These are phyloP conservation scores for Xylaria palmicola DNA, from an alignment of 495 filamentous ascomycete species.

Conservation along the genomic window DNA sequence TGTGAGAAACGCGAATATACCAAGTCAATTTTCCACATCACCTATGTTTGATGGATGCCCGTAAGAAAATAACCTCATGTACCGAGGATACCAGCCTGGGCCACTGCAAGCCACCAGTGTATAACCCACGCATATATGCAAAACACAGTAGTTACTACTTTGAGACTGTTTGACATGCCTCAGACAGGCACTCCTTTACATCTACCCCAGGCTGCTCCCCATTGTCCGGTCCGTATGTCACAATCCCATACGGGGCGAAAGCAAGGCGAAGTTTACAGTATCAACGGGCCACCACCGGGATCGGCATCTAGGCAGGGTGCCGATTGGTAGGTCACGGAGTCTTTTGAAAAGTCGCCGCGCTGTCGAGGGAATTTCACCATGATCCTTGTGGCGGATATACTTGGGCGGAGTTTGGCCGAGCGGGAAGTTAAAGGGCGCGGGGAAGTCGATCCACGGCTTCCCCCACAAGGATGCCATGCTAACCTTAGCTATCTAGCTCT, in stretches of 20 bases:
- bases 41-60: no score
- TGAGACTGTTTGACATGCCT: not conserved
- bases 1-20: not conserved
- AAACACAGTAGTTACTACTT: no score
- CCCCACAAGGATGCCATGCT: no score
- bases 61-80: no score
- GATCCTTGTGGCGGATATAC: no score
- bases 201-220: not conserved
- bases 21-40: no score
- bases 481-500: no score
- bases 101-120: no score
- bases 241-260: no score
- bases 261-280: not conserved
- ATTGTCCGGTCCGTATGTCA: not conserved
- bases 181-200: not conserved
- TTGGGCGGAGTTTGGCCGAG: constrained; percentile 8
- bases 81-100: no score
- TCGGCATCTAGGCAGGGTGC: not conserved
- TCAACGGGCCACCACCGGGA: not conserved
- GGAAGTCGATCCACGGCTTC: constrained; percentile 1
- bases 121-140: no score
- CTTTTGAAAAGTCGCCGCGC: not conserved
- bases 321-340: not conserved
- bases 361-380: no score
- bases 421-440: not conserved